Conservation (phyloP, 176 grass and related monocot species). For the Hsuehochloa calcarea region DNA sequence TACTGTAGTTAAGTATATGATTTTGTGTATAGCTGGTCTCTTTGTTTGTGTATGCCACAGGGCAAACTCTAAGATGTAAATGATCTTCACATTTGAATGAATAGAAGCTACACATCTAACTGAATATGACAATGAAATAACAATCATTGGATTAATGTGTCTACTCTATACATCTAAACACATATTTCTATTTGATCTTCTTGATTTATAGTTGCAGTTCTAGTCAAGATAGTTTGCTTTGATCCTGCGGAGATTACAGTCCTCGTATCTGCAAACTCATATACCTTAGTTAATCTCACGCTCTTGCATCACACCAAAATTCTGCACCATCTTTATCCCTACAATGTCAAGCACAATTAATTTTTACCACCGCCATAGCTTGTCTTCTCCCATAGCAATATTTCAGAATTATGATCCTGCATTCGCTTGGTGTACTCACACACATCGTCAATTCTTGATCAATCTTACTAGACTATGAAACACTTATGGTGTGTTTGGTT, state of each 20-base stretch:
- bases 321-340: neutral
- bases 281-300: neutral
- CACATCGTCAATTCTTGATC: neutral
- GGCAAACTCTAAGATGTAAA: neutral
- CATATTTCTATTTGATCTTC: neutral
- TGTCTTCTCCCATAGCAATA: neutral
- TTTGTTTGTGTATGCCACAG: neutral
- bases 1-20: neutral
- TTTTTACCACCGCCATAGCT: neutral
- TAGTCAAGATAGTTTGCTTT: neutral
- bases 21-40: neutral
- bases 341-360: neutral
- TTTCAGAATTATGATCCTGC: neutral
- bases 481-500: neutral
- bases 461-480: neutral
- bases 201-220: neutral
- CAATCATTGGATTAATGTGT: neutral
- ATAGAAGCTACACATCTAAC: neutral
- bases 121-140: neutral
- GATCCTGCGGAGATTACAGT: neutral
- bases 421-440: neutral
- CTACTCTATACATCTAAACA: neutral
- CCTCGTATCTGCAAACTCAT: neutral
- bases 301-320: neutral
- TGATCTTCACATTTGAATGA: neutral